Conservation (phyloP, 805 yeast genomes). For the Teunomyces funiuensis region DNA sequence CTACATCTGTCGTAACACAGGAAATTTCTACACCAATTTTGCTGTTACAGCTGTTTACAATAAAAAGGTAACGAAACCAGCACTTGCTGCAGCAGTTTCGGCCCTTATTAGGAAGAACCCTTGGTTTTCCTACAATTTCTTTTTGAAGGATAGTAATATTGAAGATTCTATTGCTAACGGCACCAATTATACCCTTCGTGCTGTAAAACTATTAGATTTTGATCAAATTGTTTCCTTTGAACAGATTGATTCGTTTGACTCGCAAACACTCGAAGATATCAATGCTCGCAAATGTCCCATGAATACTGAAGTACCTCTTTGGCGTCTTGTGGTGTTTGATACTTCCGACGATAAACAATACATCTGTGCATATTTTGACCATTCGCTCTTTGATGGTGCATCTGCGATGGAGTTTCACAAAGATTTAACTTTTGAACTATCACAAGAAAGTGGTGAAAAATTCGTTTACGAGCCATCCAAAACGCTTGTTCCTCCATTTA, state of each 20-base stretch:
- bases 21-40: conserved; percentile 11
- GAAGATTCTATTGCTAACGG: conserved; percentile 5
- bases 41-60: conserved; percentile 9
- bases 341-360: conserved; percentile 1
- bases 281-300: conserved; percentile 6
- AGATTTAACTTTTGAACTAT: conserved; percentile 11
- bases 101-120: conserved; percentile 7
- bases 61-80: neutral
- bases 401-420: conserved; percentile 11
- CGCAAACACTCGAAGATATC: conserved; percentile 3
- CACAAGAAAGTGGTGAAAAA: conserved; percentile 2
- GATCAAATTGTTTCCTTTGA: conserved; percentile 9
- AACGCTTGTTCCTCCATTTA: neutral
- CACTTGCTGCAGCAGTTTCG: conserved; percentile 9
- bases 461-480: neutral
- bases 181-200: conserved; percentile 9
- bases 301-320: conserved; percentile 10
- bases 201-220: conserved; percentile 7
- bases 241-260: conserved; percentile 4
- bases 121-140: conserved; percentile 12
- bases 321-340: conserved; percentile 12
- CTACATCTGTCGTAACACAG: conserved; percentile 11
- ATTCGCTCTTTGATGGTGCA: conserved; percentile 12
- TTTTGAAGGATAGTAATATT: neutral
- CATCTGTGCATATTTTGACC: conserved; percentile 10